Evolutionary conservation across 352 stramenopile species (phyloP).

Genomic region (Phytophthora colocasiae): DNA sequence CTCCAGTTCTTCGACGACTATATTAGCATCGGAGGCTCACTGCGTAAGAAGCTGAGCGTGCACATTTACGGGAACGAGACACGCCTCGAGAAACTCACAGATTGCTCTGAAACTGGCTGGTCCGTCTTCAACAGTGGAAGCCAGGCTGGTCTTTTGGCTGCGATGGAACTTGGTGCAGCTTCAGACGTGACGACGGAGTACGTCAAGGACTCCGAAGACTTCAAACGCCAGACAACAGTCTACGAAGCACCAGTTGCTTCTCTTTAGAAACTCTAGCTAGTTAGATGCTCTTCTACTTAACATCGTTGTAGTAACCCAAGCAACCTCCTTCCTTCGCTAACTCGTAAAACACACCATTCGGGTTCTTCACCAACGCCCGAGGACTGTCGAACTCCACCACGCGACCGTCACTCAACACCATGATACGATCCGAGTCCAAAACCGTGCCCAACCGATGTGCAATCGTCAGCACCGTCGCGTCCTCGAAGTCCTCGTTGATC

Average conservation of each 20-base stretch:
- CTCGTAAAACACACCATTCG: conserved; percentile 39
- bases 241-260: conserved; percentile 24
- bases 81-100: conserved; percentile 24
- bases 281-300: neutral
- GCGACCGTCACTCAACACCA: conserved; percentile 82
- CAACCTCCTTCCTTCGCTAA: conserved; percentile 11
- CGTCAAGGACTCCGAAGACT: conserved; percentile 35
- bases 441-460: conserved; percentile 86
- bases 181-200: conserved; percentile 20
- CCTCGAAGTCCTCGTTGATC: conserved; percentile 4
- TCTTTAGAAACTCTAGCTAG: conserved; percentile 8
- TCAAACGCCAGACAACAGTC: conserved; percentile 29
- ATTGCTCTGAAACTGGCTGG: conserved; percentile 31
- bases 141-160: conserved; percentile 20
- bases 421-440: conserved; percentile 59
- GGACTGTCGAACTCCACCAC: conserved; percentile 91
- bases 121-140: conserved; percentile 15
- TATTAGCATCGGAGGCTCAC: conserved; percentile 35
- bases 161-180: conserved; percentile 12
- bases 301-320: neutral
- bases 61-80: conserved; percentile 61
- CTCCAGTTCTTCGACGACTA: conserved; percentile 76
- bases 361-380: conserved; percentile 62
- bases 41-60: conserved; percentile 64
- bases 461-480: conserved; percentile 93